phyloP scores from a whole-genome alignment of 768 basidiomycete species.

The Pleurotus cornucopiae region DNA sequence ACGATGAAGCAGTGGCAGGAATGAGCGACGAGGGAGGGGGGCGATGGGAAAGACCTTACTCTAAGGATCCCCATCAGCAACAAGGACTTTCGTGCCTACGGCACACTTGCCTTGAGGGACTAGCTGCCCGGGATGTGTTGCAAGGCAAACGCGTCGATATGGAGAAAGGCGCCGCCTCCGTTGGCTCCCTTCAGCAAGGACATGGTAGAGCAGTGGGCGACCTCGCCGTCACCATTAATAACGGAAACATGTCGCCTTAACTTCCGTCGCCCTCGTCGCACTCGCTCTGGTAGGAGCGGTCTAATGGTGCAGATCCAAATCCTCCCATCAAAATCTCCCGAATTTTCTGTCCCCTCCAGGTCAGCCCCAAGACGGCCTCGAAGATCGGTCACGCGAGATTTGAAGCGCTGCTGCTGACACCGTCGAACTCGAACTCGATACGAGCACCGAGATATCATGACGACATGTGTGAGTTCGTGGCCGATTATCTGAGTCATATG shows the following conservation, averaged over 20 bases:
- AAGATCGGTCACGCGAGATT: constrained; percentile 79
- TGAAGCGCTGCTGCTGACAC: constrained; percentile 22
- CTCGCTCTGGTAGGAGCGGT: constrained; percentile 39
- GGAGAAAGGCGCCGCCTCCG: constrained; percentile 77
- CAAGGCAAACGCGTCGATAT: constrained; percentile 90
- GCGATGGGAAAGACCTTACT: constrained; percentile 30
- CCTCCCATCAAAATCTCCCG: constrained; percentile 97
- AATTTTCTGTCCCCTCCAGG: constrained; percentile 71
- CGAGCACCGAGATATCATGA: too few species aligned
- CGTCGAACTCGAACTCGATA: too few species aligned
- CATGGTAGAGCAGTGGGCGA: constrained; percentile 37
- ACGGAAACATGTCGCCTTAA: constrained; percentile 65
- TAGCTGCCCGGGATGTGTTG: constrained; percentile 81
- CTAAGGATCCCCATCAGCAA: constrained; percentile 86
- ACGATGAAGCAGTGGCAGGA: too few species aligned
- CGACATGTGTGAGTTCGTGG: too few species aligned
- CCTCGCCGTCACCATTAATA: constrained; percentile 49
- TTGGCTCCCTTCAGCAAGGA: constrained; percentile 18
- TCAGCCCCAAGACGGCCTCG: constrained; percentile 75
- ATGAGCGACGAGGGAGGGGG: too few species aligned
- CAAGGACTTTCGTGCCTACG: constrained; percentile 79
- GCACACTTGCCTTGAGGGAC: constrained; percentile 48
- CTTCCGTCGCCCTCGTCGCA: constrained; percentile 73
- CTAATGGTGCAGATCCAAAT: constrained; percentile 76
- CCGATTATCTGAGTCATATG: too few species aligned